Evolutionary conservation across 2,329 filamentous ascomycete genomes (phyloP), one percentile per base, ranked within the genome.

Genomic region (Phoma herbarum): DNA sequence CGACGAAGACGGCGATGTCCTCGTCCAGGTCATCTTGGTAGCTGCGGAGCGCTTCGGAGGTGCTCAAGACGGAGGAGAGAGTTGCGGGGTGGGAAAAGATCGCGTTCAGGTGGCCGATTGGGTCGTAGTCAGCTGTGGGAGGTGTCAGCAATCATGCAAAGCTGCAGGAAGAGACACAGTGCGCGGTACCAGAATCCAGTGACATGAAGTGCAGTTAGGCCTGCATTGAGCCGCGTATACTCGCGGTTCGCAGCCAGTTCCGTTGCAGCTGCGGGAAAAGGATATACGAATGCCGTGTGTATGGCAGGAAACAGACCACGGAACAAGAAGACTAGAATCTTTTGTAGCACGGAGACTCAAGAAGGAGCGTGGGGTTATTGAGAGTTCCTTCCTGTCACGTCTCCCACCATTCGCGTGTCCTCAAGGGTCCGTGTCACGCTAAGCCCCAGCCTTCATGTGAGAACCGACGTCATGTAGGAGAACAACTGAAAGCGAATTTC

Each of bases 11-110:
- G 61, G 86, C 83, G 73, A 99, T 96, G 63, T 93, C 87, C 70
- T 84, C 80, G 68, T 93, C 90, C 69, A 99, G 86, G 62, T 89
- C 91, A 89, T 95, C 82, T 79, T 96, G 90, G 76, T 93, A 91
- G 60, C 80, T 82, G 68, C 86, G 85, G 53, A 99, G 87, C 45
- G 87, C 87, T 52, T 86, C 80, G n/a, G 90, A 91, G 49, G 95
- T 91, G 62, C 85, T 84, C 46, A 85, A 82, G 63, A 96, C 88
- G 52, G 92, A 91, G 39, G 88, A 86, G 61, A 98, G 87, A 61
- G 93, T 89, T 33, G 92, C 91, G 0, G 94, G 91, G 71, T 96
- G 92, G 49, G 92, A 89, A 82, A 99, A 99, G 71, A 99, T 89
- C 62, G 90, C 84, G 81, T 99, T 98, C 56, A 99, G 85, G 79